These are phyloP conservation scores for Globisporangium rhizosaccharum DNA, from an alignment of 352 stramenopile genomes.

Conservation along the genomic window DNA sequence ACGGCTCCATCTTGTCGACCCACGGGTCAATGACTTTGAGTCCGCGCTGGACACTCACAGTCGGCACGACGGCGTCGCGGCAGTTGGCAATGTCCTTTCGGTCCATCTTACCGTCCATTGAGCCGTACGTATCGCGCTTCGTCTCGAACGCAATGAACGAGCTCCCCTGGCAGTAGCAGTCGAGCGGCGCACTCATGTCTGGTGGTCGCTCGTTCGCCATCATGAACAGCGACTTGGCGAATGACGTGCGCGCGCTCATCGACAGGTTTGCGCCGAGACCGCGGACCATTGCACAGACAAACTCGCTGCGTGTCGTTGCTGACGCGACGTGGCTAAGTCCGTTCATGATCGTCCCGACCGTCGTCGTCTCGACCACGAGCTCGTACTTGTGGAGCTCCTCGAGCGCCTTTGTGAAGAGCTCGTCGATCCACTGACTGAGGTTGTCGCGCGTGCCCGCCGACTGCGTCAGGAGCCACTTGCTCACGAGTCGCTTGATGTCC, in stretches of 20 bases:
- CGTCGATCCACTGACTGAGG: slow-evolving; percentile 88
- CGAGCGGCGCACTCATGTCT: slow-evolving; percentile 79
- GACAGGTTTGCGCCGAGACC: slow-evolving; percentile 91
- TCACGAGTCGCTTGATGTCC: slow-evolving; percentile 68
- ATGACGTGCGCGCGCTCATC: slow-evolving; percentile 58
- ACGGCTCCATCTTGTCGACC: slow-evolving; percentile 91
- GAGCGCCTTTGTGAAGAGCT: slow-evolving; percentile 86
- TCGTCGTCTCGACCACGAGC: slow-evolving; percentile 88
- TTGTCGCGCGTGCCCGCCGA: slow-evolving; percentile 38
- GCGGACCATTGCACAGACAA: slow-evolving; percentile 89
- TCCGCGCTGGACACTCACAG: slow-evolving; percentile 79
- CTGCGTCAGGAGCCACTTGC: slow-evolving; percentile 74
- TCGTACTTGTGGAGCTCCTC: slow-evolving; percentile 87
- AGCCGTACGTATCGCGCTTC: slow-evolving; percentile 71
- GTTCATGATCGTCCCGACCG: slow-evolving; percentile 92
- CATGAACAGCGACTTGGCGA: slow-evolving; percentile 90
- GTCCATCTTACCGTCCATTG: slow-evolving; percentile 64
- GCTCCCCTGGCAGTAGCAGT: slow-evolving; percentile 83
- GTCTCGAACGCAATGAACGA: slow-evolving; percentile 73
- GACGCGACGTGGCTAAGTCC: slow-evolving; percentile 84
- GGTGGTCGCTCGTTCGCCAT: slow-evolving; percentile 89
- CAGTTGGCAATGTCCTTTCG: slow-evolving; percentile 33
- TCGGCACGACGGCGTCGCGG: slow-evolving; percentile 61
- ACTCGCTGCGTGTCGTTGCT: slow-evolving; percentile 73
- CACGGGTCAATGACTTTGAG: slow-evolving; percentile 88